phyloP scores from a whole-genome alignment of 345 rosid species.

The Pugionium dolabratum region DNA sequence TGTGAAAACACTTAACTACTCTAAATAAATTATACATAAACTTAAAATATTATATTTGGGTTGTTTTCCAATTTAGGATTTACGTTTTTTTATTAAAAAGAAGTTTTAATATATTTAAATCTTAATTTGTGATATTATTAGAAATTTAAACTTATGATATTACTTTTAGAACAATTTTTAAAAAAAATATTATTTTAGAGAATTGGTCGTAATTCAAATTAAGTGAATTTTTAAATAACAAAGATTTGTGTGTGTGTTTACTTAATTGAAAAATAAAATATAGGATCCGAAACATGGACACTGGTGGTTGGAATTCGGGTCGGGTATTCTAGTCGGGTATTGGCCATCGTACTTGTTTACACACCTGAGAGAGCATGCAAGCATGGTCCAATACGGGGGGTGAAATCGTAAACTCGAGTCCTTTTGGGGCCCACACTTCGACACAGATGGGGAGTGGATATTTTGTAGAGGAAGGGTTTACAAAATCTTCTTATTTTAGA shows the following conservation, averaged over 20 bases:
- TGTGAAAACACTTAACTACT: too few species aligned
- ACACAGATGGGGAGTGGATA: constrained; percentile 99
- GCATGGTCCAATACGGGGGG: constrained; percentile 98
- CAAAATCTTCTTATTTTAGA: constrained; percentile 91
- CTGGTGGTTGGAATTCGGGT: constrained; percentile 99
- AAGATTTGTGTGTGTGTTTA: not conserved
- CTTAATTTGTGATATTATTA: too few species aligned
- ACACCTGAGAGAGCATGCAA: constrained; percentile 82
- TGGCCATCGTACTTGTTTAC: constrained; percentile 95
- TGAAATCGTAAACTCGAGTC: constrained; percentile 74
- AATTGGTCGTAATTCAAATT: too few species aligned
- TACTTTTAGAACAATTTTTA: too few species aligned
- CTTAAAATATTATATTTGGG: too few species aligned
- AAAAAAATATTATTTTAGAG: too few species aligned
- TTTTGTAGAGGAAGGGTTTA: constrained; percentile 88
- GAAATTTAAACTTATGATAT: too few species aligned
- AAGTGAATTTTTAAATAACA: not conserved
- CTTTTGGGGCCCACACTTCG: constrained; percentile 76
- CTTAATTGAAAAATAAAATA: not conserved
- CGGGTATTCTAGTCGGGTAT: constrained; percentile 88
- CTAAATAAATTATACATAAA: too few species aligned
- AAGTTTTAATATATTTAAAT: too few species aligned
- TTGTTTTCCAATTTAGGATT: too few species aligned
- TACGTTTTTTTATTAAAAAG: too few species aligned
- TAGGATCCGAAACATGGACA: constrained; percentile 99